phyloP scores from a whole-genome alignment of 1,284 basidiomycete genomes.

The Marasmius sp. region DNA sequence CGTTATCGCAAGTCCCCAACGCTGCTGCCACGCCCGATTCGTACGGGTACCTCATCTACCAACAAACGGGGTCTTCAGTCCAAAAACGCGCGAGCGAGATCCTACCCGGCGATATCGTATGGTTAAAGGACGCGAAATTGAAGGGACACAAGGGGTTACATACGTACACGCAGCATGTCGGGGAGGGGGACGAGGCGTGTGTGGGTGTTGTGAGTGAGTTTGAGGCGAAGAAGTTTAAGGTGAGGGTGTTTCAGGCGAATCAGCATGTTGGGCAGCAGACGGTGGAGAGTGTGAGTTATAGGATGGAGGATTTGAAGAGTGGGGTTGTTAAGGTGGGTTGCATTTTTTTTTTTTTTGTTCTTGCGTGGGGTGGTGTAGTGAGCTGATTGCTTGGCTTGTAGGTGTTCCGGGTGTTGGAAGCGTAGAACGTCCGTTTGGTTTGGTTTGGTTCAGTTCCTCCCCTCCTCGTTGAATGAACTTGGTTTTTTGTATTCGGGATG shows the following conservation, averaged over 20 bases:
- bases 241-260: conserved; percentile 80
- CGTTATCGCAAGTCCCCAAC: conserved; percentile 59
- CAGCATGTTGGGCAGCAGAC: conserved; percentile 77
- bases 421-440: conserved; percentile 11
- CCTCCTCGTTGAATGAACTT: no score
- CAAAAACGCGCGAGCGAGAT: conserved; percentile 77
- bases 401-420: conserved; percentile 43
- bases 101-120: conserved; percentile 82
- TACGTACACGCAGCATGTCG: conserved; percentile 65
- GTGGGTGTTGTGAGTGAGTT: conserved; percentile 80
- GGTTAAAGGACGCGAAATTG: conserved; percentile 75
- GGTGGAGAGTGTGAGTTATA: conserved; percentile 81
- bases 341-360: background rate
- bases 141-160: conserved; percentile 87
- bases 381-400: conserved; percentile 14
- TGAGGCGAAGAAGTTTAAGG: conserved; percentile 84
- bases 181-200: conserved; percentile 60
- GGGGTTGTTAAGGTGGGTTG: conserved; percentile 70
- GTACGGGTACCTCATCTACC: conserved; percentile 77
- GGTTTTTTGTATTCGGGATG: no score
- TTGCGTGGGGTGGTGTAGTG: no score
- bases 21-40: conserved; percentile 39
- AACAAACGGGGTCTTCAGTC: conserved; percentile 67
- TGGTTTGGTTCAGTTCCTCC: no score
- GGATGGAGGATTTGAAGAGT: conserved; percentile 86